A percentile compares a stretch with the other conserved stretches of the same genome.
These are phyloP conservation scores for Mycosphaerelloides madeirae DNA, from an alignment of 2,329 filamentous ascomycete genomes.

Conservation along the genomic window DNA sequence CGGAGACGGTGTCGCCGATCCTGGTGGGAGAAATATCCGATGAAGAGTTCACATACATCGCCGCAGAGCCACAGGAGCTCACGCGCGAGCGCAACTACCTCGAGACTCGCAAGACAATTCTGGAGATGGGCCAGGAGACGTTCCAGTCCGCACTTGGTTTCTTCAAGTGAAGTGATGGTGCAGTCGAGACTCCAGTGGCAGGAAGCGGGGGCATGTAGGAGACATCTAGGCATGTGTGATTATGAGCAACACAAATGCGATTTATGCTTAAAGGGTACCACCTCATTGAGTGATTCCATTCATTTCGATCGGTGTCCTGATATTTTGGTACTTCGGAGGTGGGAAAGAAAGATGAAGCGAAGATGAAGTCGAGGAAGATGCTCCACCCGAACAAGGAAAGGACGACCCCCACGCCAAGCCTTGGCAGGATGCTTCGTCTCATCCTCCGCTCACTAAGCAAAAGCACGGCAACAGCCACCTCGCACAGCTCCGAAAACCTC, in stretches of 20 bases:
- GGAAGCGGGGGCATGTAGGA: not conserved
- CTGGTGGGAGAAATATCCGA: conserved; percentile 32
- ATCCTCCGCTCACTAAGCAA: no score
- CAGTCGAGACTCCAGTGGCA: not conserved
- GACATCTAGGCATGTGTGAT: not conserved
- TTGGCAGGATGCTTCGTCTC: no score
- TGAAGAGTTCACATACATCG: conserved; percentile 31
- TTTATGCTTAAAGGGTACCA: no score
- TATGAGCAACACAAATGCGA: not conserved
- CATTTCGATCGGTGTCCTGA: no score
- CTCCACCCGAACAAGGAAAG: no score
- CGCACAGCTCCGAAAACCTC: no score
- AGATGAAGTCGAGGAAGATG: no score
- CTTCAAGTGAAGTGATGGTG: not conserved
- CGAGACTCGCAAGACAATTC: conserved; percentile 23
- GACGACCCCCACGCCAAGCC: no score
- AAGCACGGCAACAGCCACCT: no score
- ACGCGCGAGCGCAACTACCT: conserved; percentile 28
- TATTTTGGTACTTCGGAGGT: no score
- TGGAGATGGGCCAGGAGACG: conserved; percentile 26
- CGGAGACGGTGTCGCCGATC: conserved; percentile 30
- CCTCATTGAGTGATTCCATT: no score
- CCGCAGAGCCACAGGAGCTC: conserved; percentile 32
- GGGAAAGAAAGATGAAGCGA: not conserved
- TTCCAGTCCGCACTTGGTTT: not conserved